Percentiles rank a stretch among this genome's conserved stretches.
These are phyloP conservation scores for Penicillium rolfsii DNA, from an alignment of 2,329 filamentous ascomycete species.

Conservation along the genomic window DNA sequence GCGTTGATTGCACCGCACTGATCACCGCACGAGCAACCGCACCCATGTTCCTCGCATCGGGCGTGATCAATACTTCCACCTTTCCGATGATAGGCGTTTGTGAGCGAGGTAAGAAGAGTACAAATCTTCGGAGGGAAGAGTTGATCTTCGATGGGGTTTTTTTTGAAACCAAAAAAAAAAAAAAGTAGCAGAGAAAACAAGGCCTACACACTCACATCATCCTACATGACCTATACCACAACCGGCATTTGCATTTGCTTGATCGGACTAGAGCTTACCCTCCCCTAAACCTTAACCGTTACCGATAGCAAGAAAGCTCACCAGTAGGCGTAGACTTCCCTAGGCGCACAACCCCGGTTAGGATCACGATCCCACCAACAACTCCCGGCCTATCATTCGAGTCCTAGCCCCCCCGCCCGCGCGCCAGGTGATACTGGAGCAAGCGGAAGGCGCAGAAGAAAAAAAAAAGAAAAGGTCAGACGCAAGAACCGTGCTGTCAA, in stretches of 20 bases:
- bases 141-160: not conserved
- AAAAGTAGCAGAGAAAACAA: not conserved
- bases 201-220: conserved; percentile 2
- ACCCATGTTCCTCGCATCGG: not conserved
- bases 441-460: not conserved
- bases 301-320: not conserved
- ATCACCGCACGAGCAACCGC: conserved; percentile 6
- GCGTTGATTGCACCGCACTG: conserved; percentile 4
- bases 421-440: conserved; percentile 2
- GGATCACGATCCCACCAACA: not conserved
- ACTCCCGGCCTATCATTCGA: not conserved
- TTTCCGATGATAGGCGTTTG: not conserved
- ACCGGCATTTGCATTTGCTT: not conserved
- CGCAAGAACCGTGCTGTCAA: not conserved
- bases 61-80: conserved; percentile 3
- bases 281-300: not conserved
- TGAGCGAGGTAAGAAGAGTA: not conserved
- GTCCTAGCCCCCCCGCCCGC: not conserved
- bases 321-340: not conserved
- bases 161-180: not conserved
- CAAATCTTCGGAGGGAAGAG: not conserved
- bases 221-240: not conserved
- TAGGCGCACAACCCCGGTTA: not conserved
- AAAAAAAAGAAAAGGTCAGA: not conserved
- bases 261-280: not conserved